A percentile compares a stretch with the other conserved stretches of the same genome.
Conservation (phyloP, 768 basidiomycete species). For the Lactarius quietus region DNA sequence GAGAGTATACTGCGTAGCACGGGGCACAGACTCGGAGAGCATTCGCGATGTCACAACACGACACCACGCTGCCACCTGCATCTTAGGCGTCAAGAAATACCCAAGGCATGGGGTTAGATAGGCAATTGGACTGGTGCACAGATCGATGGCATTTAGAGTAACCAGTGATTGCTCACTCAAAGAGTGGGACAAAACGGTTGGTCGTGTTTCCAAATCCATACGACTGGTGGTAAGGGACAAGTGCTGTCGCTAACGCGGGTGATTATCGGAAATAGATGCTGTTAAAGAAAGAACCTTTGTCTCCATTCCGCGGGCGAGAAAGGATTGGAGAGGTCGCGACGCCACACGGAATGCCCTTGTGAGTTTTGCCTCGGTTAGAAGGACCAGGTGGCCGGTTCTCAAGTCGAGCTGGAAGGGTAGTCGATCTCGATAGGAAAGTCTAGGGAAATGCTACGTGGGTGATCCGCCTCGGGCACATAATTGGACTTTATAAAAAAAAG, state of each 20-base stretch:
- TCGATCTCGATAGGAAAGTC: no score
- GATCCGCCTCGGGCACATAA: no score
- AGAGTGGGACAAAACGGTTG: neutral
- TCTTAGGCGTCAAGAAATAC: neutral
- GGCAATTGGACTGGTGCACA: neutral
- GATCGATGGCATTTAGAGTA: neutral
- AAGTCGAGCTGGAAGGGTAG: no score
- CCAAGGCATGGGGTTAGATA: neutral
- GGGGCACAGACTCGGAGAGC: no score
- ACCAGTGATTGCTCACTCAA: neutral
- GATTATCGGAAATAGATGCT: neutral
- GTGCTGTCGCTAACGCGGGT: neutral
- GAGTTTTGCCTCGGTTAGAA: neutral
- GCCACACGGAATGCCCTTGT: neutral
- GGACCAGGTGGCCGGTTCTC: neutral
- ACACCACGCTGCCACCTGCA: neutral
- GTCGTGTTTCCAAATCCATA: neutral
- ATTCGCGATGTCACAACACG: neutral
- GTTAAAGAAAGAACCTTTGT: neutral
- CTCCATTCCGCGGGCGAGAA: neutral
- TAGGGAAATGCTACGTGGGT: no score
- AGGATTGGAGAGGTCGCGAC: neutral
- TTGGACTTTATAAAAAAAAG: no score
- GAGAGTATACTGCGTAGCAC: neutral
- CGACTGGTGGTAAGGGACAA: neutral